Evolutionary conservation across 106 monocot species (phyloP).

Genomic region (Iris macrosiphon): DNA sequence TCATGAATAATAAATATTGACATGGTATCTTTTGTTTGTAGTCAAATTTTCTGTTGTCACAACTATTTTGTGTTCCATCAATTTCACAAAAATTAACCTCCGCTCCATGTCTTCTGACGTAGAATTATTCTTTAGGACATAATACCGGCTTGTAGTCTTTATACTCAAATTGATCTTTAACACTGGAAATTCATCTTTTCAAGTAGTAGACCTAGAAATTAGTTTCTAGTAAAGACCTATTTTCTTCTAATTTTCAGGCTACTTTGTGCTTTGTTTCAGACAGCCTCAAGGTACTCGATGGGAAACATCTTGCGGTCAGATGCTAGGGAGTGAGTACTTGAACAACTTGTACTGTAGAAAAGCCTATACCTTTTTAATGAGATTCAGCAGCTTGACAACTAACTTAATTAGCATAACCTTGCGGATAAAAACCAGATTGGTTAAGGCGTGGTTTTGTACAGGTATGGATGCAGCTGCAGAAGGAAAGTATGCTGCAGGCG

Average conservation of each 20-base stretch:
- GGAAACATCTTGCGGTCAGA: conserved; percentile 69
- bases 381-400: neutral
- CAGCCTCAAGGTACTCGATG: conserved; percentile 57
- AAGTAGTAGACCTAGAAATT: too few species aligned
- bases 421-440: neutral
- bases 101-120: neutral
- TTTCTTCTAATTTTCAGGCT: neutral
- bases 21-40: too few species aligned
- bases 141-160: too few species aligned
- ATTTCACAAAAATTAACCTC: too few species aligned
- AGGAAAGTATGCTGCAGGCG: conserved; percentile 35
- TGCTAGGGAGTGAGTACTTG: conserved; percentile 47
- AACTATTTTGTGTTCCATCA: too few species aligned
- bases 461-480: conserved; percentile 38
- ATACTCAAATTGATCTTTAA: too few species aligned
- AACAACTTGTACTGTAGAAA: conserved; percentile 21
- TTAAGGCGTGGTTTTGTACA: conserved; percentile 25
- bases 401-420: neutral
- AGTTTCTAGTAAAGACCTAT: too few species aligned
- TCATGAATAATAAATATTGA: too few species aligned
- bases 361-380: neutral
- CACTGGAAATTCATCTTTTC: too few species aligned
- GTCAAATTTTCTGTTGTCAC: too few species aligned
- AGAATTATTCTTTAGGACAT: too few species aligned
- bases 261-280: conserved; percentile 26